Percentiles rank a stretch among this genome's conserved stretches.
phyloP scores from a whole-genome alignment of 2,329 filamentous ascomycete species.

The Aspergillus cejpii region DNA sequence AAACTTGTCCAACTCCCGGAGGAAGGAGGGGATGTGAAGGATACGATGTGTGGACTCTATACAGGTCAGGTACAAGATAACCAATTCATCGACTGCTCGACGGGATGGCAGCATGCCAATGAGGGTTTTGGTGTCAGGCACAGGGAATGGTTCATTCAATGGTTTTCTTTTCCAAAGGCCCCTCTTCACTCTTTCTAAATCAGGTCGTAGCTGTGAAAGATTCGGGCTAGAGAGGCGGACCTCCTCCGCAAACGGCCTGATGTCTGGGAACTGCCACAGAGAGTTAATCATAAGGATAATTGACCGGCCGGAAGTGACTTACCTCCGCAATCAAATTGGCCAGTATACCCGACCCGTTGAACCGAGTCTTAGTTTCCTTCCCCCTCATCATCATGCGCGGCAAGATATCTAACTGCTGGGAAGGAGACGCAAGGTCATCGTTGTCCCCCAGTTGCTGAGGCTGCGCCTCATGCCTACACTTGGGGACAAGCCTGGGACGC shows the following conservation, averaged over 20 bases:
- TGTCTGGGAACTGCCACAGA: slow-evolving; percentile 31
- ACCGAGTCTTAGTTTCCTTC: slow-evolving; percentile 37
- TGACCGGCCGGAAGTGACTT: slow-evolving; percentile 4
- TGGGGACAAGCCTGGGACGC: slow-evolving; percentile 18
- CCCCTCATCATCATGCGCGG: slow-evolving; percentile 35
- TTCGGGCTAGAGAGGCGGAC: slow-evolving; percentile 33
- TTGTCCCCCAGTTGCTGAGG: slow-evolving; percentile 11
- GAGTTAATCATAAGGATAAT: slow-evolving; percentile 9
- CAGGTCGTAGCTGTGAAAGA: slow-evolving; percentile 29
- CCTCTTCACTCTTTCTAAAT: slow-evolving; percentile 30
- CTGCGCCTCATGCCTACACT: slow-evolving; percentile 11
- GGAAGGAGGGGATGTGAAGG: slow-evolving; percentile 38
- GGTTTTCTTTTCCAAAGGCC: slow-evolving; percentile 27
- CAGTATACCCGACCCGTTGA: slow-evolving; percentile 37
- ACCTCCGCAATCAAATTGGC: slow-evolving; percentile 38
- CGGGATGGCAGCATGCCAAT: slow-evolving; percentile 32
- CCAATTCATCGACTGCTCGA: slow-evolving; percentile 32
- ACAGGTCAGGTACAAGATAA: slow-evolving; percentile 36
- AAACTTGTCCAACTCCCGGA: slow-evolving; percentile 33
- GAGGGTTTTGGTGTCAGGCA: slow-evolving; percentile 27
- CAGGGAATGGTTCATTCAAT: slow-evolving; percentile 26
- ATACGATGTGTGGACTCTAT: slow-evolving; percentile 38
- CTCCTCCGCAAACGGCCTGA: slow-evolving; percentile 34
- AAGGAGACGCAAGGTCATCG: slow-evolving; percentile 23
- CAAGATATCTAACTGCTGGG: slow-evolving; percentile 29